Evolutionary conservation across 805 yeast genomes (phyloP), one percentile per base, ranked within the genome.

Genomic region (Barnettozyma siamensis): DNA sequence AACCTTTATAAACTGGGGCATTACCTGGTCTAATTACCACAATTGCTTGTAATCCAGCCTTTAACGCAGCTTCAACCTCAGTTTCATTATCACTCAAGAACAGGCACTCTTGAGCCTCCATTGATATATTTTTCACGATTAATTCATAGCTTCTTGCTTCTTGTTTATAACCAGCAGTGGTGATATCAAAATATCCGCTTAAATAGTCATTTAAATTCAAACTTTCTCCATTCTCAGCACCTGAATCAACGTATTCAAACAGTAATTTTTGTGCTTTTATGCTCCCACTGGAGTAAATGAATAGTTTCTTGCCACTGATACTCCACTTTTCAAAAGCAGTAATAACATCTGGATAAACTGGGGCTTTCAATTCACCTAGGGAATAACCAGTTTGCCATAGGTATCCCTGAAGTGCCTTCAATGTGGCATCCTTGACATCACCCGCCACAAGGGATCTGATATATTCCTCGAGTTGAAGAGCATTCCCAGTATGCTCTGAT

Each of bases 281-380:
- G 33, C 93, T 81, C 1, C 98, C 98, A 21, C 95, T 84, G 0
- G 96, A 88, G 63, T 89, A 89, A 16, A 89, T 87, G 55, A 71
- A 84, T 0, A 87, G 64, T 3, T 64, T 63, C 26, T 48, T 49
- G 1, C 53, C 47, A 4, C 35, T 32, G 0, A 43, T 20, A 1
- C 53, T 43, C 75, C 80, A 73, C 3, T 53, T 41, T 37, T 66
- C 49, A 39, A 88, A 74, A 33, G 75, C 72, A 0, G 63, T 63
- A 35, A 85, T 69, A 1, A 93, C 89, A 60, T 89, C 98, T 0
- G 50, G 55, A 55, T 77, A 89, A 5, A 89, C 57, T 0, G 95
- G 95, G 1, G 95, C 93, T 50, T 67, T 69, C 43, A 89, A 70
- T 44, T 76, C 78, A 2, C 95, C 95, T n/a, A 70, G 62, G 20